phyloP scores from a whole-genome alignment of 2,329 filamentous ascomycete genomes.

The Aschersonia sp. region DNA sequence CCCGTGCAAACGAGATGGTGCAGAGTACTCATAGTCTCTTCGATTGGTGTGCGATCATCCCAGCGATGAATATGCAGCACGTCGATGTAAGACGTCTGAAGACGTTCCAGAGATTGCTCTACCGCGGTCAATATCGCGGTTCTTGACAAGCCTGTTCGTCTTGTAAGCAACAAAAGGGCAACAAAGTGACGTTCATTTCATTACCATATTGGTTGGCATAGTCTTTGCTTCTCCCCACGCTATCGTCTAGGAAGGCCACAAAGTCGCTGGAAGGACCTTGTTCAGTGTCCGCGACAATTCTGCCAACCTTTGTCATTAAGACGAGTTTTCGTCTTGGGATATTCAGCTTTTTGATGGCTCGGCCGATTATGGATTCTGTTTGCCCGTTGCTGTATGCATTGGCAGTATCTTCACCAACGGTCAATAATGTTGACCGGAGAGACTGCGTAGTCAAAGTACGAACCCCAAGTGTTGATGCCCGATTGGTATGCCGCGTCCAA shows the following conservation, averaged over 20 bases:
- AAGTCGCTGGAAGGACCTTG: background rate
- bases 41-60: constrained; percentile 28
- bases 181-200: background rate
- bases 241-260: background rate
- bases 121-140: constrained; percentile 52
- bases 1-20: constrained; percentile 38
- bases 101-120: constrained; percentile 36
- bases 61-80: constrained; percentile 39
- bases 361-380: constrained; percentile 38
- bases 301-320: constrained; percentile 42
- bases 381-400: constrained; percentile 41
- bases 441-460: background rate
- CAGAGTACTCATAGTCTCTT: constrained; percentile 43
- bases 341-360: constrained; percentile 41
- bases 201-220: background rate
- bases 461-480: background rate
- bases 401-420: constrained; percentile 23
- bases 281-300: constrained; percentile 20
- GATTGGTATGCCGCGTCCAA: background rate
- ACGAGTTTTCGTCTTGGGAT: constrained; percentile 41
- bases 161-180: background rate
- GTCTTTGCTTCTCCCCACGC: background rate
- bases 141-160: constrained; percentile 28
- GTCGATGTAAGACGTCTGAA: constrained; percentile 40
- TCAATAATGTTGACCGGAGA: background rate